A percentile compares a stretch with the other conserved stretches of the same genome.
Evolutionary conservation across 2,329 filamentous ascomycete species (phyloP).

Genomic region (Ceratocystis destructans): DNA sequence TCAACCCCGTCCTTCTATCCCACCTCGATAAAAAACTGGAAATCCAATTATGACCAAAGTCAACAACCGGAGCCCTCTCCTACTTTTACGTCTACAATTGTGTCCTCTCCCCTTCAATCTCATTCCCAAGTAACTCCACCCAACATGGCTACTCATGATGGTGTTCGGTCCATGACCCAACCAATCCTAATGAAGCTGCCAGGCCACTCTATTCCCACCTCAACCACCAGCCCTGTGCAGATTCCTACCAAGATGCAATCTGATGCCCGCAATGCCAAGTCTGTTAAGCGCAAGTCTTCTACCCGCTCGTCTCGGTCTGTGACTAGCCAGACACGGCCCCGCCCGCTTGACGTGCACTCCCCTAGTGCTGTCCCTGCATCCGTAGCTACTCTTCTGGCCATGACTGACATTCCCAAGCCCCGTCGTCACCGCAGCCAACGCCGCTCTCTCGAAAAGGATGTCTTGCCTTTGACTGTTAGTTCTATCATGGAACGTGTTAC

Average conservation of each 20-base stretch:
- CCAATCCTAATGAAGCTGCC: constrained; percentile 14
- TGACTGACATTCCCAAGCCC: constrained; percentile 45
- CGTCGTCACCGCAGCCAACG: constrained; percentile 25
- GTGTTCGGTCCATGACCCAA: constrained; percentile 7
- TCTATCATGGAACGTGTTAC: constrained; percentile 16
- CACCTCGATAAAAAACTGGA: constrained; percentile 10
- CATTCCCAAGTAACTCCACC: constrained; percentile 1
- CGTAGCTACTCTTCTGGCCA: constrained; percentile 46
- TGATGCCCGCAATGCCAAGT: neutral
- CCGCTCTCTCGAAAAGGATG: constrained; percentile 39
- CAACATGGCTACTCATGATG: constrained; percentile 8
- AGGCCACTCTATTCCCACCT: constrained; percentile 16
- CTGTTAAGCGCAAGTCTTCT: constrained; percentile 20
- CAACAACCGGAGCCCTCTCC: constrained; percentile 17
- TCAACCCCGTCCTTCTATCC: constrained; percentile 5
- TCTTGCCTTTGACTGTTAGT: constrained; percentile 13
- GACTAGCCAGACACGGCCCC: constrained; percentile 26
- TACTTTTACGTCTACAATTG: constrained; percentile 17
- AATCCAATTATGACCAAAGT: constrained; percentile 20
- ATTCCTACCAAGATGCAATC: constrained; percentile 33
- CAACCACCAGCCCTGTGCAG: constrained; percentile 39
- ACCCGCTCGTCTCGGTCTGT: constrained; percentile 28
- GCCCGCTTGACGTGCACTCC: constrained; percentile 33
- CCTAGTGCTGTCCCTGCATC: constrained; percentile 44
- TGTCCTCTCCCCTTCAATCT: constrained; percentile 10